These are phyloP conservation scores for Leccinum variicolor DNA, from an alignment of 768 basidiomycete genomes.

Conservation along the genomic window DNA sequence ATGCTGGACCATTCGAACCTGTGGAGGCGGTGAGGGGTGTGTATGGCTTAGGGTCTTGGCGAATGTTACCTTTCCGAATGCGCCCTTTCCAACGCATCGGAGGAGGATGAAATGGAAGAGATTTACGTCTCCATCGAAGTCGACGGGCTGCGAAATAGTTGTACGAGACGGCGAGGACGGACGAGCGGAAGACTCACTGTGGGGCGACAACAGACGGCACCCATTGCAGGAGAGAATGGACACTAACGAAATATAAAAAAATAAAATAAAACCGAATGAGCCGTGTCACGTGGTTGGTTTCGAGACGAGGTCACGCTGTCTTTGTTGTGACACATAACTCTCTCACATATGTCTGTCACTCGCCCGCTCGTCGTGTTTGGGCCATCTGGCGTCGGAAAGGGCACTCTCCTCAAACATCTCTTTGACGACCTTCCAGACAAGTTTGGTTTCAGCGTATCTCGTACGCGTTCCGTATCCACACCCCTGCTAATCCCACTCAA, in stretches of 20 bases:
- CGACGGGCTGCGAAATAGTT: slow-evolving; percentile 63
- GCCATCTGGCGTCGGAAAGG: slow-evolving; percentile 93
- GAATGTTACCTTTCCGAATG: slow-evolving; percentile 85
- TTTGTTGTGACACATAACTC: background rate
- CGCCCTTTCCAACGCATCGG: slow-evolving; percentile 96
- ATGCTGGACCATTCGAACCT: slow-evolving; percentile 99
- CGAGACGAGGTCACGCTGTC: background rate
- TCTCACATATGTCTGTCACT: slow-evolving; percentile 5
- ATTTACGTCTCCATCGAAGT: slow-evolving; percentile 93
- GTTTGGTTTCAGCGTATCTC: slow-evolving; percentile 94
- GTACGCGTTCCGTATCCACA: slow-evolving; percentile 40
- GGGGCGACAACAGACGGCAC: slow-evolving; percentile 81
- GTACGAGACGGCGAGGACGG: background rate
- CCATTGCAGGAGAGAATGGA: slow-evolving; percentile 40
- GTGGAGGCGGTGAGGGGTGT: slow-evolving; percentile 10
- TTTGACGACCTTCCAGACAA: slow-evolving; percentile 77
- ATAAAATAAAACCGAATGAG: slow-evolving; percentile 11
- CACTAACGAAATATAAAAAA: background rate
- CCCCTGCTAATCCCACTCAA: background rate
- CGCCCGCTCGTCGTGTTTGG: slow-evolving; percentile 82
- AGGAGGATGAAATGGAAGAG: slow-evolving; percentile 96
- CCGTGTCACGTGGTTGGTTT: slow-evolving; percentile 13
- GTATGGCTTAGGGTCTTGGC: background rate
- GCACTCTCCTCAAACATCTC: slow-evolving; percentile 79
- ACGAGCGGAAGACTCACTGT: slow-evolving; percentile 44